These are phyloP conservation scores for Onygena corvina DNA, from an alignment of 2,329 filamentous ascomycete genomes.

Conservation along the genomic window DNA sequence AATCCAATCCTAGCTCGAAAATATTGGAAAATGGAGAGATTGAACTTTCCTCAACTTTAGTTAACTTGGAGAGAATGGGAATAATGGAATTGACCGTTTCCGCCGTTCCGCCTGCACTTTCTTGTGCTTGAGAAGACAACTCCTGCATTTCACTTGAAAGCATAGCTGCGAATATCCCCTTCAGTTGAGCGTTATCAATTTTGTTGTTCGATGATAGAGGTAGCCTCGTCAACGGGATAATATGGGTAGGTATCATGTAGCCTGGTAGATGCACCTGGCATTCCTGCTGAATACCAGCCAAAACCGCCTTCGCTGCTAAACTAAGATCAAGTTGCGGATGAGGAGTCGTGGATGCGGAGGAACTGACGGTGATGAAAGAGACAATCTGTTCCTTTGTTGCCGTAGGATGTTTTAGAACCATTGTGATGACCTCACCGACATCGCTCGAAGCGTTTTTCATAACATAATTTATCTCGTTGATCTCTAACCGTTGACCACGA, in stretches of 20 bases:
- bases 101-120: conserved; percentile 22
- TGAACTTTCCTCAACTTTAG: conserved; percentile 33
- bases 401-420: conserved; percentile 59
- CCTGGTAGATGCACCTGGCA: conserved; percentile 59
- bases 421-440: conserved; percentile 59
- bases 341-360: conserved; percentile 5
- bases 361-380: conserved; percentile 48
- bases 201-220: conserved; percentile 86
- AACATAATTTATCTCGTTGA: conserved; percentile 79
- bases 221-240: conserved; percentile 57
- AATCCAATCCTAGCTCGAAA: conserved; percentile 80
- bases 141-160: conserved; percentile 50
- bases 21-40: conserved; percentile 52
- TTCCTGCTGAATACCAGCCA: conserved; percentile 40
- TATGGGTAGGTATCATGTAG: conserved; percentile 87
- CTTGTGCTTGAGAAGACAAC: conserved; percentile 32
- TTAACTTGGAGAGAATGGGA: conserved; percentile 43
- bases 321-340: conserved; percentile 29
- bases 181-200: conserved; percentile 60
- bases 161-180: conserved; percentile 51
- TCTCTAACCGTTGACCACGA: conserved; percentile 75
- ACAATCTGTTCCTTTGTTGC: conserved; percentile 74
- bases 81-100: conserved; percentile 40
- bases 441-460: conserved; percentile 50
- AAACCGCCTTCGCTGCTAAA: conserved; percentile 15